Conservation (phyloP, 2,329 filamentous ascomycete species). For the Fusarium guadeloupense region DNA sequence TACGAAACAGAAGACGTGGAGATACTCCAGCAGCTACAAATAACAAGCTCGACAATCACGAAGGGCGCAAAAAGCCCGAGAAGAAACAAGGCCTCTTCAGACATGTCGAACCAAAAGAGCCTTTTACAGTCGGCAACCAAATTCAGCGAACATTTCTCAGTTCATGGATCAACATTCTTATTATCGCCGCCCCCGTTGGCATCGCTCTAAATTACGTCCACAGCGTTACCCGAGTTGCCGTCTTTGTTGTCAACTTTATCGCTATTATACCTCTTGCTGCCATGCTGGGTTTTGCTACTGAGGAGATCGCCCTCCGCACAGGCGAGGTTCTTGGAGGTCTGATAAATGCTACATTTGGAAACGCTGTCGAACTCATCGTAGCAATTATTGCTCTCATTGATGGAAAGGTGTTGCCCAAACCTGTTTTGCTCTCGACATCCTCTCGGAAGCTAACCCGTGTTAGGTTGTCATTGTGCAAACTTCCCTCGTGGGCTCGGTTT, state of each 20-base stretch:
- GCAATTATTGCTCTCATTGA: slow-evolving; percentile 83
- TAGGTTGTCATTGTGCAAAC: slow-evolving; percentile 85
- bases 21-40: slow-evolving; percentile 22
- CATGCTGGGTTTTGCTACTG: slow-evolving; percentile 87
- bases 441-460: neutral
- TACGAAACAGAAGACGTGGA: slow-evolving; percentile 48
- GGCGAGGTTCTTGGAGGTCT: slow-evolving; percentile 90
- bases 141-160: slow-evolving; percentile 78
- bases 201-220: slow-evolving; percentile 75
- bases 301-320: slow-evolving; percentile 83
- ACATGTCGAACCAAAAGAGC: slow-evolving; percentile 59
- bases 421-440: neutral
- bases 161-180: slow-evolving; percentile 87
- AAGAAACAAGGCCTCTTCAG: slow-evolving; percentile 56
- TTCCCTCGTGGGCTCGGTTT: slow-evolving; percentile 88
- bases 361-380: slow-evolving; percentile 90
- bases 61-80: slow-evolving; percentile 51
- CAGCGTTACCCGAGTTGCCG: slow-evolving; percentile 64
- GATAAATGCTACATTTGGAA: slow-evolving; percentile 92
- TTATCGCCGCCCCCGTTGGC: slow-evolving; percentile 81
- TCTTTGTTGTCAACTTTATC: slow-evolving; percentile 93
- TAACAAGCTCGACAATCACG: slow-evolving; percentile 10
- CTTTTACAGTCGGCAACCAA: slow-evolving; percentile 71
- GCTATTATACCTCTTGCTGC: slow-evolving; percentile 91
- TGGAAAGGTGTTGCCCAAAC: slow-evolving; percentile 56